These are phyloP conservation scores for Penicillium sp. DNA, from an alignment of 2,329 filamentous ascomycete species.

Conservation along the genomic window DNA sequence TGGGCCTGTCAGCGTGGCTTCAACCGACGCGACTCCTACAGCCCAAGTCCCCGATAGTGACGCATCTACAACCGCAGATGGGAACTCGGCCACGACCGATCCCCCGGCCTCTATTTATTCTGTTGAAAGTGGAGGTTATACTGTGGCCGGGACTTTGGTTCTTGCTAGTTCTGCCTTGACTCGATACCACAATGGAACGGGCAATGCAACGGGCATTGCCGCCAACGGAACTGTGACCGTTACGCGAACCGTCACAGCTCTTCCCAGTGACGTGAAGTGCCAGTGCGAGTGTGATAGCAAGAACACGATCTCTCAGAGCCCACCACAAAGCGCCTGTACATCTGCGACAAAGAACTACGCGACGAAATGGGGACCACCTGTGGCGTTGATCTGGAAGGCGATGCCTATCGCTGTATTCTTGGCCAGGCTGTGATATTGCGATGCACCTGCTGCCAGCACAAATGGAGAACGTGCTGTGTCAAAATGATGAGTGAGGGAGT, in stretches of 20 bases:
- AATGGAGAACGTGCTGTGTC: background rate
- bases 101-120: background rate
- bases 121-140: background rate
- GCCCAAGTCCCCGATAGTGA: background rate
- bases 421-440: background rate
- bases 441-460: too few relatives aligned
- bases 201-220: background rate
- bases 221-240: background rate
- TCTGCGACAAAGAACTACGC: background rate
- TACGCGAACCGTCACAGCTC: background rate
- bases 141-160: background rate
- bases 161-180: background rate
- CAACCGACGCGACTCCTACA: background rate
- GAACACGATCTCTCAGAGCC: background rate
- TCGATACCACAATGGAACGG: background rate
- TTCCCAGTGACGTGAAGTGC: background rate
- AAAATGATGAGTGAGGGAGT: background rate
- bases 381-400: background rate
- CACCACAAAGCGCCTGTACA: background rate
- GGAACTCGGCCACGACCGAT: background rate
- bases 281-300: constrained; percentile 3
- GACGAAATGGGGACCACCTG: background rate
- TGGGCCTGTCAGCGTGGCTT: background rate
- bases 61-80: background rate
- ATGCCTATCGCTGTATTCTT: background rate